Conservation (phyloP, 331 rosid species). For the Erythrophleum ivorense region DNA sequence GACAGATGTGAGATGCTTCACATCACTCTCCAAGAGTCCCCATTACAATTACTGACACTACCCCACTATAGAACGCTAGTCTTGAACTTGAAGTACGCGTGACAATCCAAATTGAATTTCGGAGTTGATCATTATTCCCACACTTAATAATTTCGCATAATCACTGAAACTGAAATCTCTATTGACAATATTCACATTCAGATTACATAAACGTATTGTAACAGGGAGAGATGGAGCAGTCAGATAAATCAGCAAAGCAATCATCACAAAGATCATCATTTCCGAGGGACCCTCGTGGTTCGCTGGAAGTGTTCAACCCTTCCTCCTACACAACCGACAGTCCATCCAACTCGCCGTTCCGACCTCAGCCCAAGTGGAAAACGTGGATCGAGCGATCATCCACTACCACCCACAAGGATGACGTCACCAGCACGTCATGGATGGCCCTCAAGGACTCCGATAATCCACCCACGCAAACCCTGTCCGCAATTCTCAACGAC, state of each 20-base stretch:
- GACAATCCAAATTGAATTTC: neutral
- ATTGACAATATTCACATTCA: conserved; percentile 1
- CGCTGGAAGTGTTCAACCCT: conserved; percentile 92
- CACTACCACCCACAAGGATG: conserved; percentile 39
- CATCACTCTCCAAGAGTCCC: conserved; percentile 44
- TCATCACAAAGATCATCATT: conserved; percentile 53
- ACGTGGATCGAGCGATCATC: conserved; percentile 53
- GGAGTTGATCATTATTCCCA: neutral
- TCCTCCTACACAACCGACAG: conserved; percentile 48
- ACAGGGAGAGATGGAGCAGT: conserved; percentile 56
- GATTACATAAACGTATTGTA: conserved; percentile 5
- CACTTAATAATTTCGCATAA: neutral
- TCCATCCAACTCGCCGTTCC: conserved; percentile 43
- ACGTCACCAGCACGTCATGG: conserved; percentile 70
- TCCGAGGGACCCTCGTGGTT: conserved; percentile 81
- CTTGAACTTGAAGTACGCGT: neutral
- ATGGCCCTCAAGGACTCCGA: conserved; percentile 74
- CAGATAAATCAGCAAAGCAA: conserved; percentile 49
- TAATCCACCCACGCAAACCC: conserved; percentile 37
- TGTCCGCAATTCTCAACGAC: conserved; percentile 48
- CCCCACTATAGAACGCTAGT: conserved; percentile 19
- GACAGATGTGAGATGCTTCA: conserved; percentile 35
- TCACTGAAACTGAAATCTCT: neutral
- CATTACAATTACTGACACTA: conserved; percentile 40
- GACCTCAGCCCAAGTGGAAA: conserved; percentile 54